These are phyloP conservation scores for Penicillium daleae DNA, from an alignment of 495 filamentous ascomycete genomes.

Conservation along the genomic window DNA sequence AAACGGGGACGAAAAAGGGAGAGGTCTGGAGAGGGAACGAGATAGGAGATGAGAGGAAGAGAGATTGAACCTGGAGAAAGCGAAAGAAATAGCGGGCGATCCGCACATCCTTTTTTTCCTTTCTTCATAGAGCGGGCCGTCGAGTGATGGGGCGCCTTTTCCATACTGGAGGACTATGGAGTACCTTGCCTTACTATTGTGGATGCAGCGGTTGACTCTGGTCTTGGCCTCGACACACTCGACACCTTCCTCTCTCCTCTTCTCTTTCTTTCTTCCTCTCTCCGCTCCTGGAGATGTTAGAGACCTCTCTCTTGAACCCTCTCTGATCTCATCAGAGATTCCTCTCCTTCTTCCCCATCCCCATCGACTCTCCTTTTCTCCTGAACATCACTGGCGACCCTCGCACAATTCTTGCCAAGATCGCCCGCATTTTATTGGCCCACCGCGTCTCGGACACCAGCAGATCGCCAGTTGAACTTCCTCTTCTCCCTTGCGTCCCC, in stretches of 20 bases:
- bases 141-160: not conserved
- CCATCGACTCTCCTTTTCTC: not conserved
- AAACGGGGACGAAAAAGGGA: not conserved
- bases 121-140: not conserved
- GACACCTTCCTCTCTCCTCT: not conserved
- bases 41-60: not conserved
- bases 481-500: constrained; percentile 34
- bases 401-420: constrained; percentile 31
- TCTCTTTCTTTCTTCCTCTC: constrained; percentile 6
- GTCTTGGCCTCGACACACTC: not conserved
- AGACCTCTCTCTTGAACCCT: not conserved
- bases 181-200: too few species aligned
- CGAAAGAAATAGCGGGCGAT: not conserved
- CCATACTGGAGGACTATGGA: too few species aligned
- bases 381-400: constrained; percentile 5
- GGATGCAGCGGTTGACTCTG: too few species aligned
- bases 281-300: not conserved
- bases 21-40: not conserved
- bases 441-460: constrained; percentile 25
- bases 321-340: constrained; percentile 4
- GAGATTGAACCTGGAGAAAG: not conserved
- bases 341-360: not conserved
- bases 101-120: constrained; percentile 5
- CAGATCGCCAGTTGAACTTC: constrained; percentile 27
- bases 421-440: constrained; percentile 28